These are phyloP conservation scores for Phaeolepiota aurea DNA, from an alignment of 768 basidiomycete genomes.

Conservation along the genomic window DNA sequence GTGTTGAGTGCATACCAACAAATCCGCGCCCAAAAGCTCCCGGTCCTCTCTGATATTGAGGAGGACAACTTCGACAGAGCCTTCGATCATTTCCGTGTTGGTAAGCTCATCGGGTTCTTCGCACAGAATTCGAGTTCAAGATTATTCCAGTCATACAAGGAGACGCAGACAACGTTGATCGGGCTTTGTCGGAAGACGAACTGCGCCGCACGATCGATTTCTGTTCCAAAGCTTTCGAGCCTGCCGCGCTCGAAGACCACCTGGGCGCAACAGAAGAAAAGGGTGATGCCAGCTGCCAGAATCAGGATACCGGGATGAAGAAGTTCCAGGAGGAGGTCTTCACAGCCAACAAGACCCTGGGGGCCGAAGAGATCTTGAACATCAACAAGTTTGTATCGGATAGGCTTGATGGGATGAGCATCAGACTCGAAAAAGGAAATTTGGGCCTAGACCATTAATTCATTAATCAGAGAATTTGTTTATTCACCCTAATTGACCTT, in stretches of 20 bases:
- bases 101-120: slow-evolving; percentile 11
- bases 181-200: slow-evolving; percentile 9
- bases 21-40: slow-evolving; percentile 28
- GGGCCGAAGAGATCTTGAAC: slow-evolving; percentile 10
- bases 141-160: slow-evolving; percentile 17
- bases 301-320: neutral
- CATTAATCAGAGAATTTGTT: too few species aligned
- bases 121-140: neutral
- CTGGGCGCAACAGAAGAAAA: neutral
- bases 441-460: slow-evolving; percentile 8
- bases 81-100: slow-evolving; percentile 30
- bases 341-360: slow-evolving; percentile 11
- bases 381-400: slow-evolving; percentile 13
- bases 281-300: neutral
- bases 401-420: slow-evolving; percentile 8
- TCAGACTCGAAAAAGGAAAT: slow-evolving; percentile 10
- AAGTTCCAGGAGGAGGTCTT: neutral
- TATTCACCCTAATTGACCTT: too few species aligned
- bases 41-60: slow-evolving; percentile 32
- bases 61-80: slow-evolving; percentile 41
- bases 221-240: slow-evolving; percentile 10
- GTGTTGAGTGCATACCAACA: slow-evolving; percentile 41
- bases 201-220: slow-evolving; percentile 12
- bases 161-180: slow-evolving; percentile 11
- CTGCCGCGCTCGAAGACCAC: slow-evolving; percentile 4